phyloP scores from a whole-genome alignment of 2,329 filamentous ascomycete genomes.

The Neophaeococcomyces aloes region DNA sequence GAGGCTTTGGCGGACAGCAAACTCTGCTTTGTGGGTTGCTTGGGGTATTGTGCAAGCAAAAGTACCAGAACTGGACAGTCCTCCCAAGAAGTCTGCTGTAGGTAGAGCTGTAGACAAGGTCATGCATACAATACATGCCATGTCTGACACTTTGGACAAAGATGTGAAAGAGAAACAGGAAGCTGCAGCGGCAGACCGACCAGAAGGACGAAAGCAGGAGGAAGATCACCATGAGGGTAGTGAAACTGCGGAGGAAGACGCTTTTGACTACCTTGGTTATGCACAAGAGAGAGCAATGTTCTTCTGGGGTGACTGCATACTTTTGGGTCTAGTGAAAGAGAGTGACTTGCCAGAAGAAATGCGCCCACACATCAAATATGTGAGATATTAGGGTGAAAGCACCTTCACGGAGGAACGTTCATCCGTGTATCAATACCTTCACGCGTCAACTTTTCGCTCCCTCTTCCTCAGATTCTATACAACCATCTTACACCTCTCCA shows the following conservation, averaged over 20 bases:
- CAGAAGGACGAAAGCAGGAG: constrained; percentile 15
- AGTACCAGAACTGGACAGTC: constrained; percentile 57
- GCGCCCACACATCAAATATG: constrained; percentile 49
- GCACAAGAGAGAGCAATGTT: constrained; percentile 83
- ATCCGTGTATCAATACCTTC: too few relatives aligned
- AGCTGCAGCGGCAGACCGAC: constrained; percentile 15
- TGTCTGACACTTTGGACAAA: constrained; percentile 17
- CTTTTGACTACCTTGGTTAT: constrained; percentile 89
- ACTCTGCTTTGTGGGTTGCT: constrained; percentile 82
- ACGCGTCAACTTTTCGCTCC: too few relatives aligned
- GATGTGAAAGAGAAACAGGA: constrained; percentile 15
- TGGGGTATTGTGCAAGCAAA: constrained; percentile 97
- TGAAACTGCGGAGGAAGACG: constrained; percentile 51
- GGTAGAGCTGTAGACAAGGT: constrained; percentile 17
- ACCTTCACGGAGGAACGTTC: neutral
- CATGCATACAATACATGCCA: constrained; percentile 15
- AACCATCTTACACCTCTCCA: neutral
- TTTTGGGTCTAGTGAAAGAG: constrained; percentile 60
- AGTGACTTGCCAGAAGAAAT: constrained; percentile 68
- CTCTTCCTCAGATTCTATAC: too few relatives aligned
- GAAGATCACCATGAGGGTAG: constrained; percentile 17
- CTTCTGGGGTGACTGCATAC: constrained; percentile 84
- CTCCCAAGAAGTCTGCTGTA: constrained; percentile 18
- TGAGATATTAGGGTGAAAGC: constrained; percentile 13
- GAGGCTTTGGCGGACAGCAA: constrained; percentile 74